Evolutionary conservation across 371 early-diverging fungal genomes (phyloP).

Genomic region (Chytridium lagenaria): DNA sequence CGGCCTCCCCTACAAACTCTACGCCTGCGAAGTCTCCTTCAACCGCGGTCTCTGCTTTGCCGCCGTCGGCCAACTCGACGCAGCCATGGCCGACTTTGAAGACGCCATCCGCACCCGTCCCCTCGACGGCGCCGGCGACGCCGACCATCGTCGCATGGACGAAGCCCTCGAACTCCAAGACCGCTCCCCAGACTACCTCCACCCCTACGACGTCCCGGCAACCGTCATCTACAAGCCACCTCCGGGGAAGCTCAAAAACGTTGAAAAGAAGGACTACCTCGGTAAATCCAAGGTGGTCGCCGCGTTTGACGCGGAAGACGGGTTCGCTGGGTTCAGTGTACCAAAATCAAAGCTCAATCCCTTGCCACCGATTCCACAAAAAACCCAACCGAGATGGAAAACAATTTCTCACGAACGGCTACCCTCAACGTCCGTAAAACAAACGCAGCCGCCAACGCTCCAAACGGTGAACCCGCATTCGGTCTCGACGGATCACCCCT

Average conservation of each 20-base stretch:
- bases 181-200: constrained; percentile 37
- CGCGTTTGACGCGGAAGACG: constrained; percentile 59
- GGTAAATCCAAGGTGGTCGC: constrained; percentile 78
- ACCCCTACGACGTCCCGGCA: constrained; percentile 32
- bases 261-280: constrained; percentile 77
- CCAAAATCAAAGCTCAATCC: constrained; percentile 28
- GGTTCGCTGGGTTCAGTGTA: constrained; percentile 71
- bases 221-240: constrained; percentile 80
- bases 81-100: constrained; percentile 78
- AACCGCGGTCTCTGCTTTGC: too few species aligned
- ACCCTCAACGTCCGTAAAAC: background rate
- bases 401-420: background rate
- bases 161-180: constrained; percentile 44
- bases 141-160: constrained; percentile 36
- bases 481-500: constrained; percentile 13
- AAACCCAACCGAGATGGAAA: constrained; percentile 22
- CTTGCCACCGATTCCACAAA: background rate
- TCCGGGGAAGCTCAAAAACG: constrained; percentile 78
- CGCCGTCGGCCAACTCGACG: constrained; percentile 77
- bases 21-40: constrained; percentile 87
- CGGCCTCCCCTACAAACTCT: constrained; percentile 86
- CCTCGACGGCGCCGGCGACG: background rate
- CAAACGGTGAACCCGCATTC: background rate
- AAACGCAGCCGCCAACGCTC: background rate
- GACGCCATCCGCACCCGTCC: constrained; percentile 59